Conservation (phyloP, 768 basidiomycete species). For the Mrakia blollopis region DNA sequence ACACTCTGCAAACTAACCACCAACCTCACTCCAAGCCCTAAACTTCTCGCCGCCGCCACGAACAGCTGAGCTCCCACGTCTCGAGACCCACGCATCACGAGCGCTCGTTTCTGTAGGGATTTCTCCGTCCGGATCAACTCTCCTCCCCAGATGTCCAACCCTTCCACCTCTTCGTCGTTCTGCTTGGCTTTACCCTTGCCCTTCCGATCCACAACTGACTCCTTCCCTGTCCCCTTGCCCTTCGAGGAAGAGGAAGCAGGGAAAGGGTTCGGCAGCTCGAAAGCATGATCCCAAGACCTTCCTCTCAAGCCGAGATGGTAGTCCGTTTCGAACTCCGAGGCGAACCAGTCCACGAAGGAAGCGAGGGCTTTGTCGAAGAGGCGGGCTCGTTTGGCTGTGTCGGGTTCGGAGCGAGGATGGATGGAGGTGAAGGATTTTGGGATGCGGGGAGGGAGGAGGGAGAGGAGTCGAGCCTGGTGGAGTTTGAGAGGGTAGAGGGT, state of each 20-base stretch:
- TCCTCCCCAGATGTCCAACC: slow-evolving; percentile 44
- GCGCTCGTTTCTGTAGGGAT: slow-evolving; percentile 87
- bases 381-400: slow-evolving; percentile 71
- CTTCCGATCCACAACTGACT: not conserved
- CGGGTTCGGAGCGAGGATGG: slow-evolving; percentile 73
- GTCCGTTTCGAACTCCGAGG: slow-evolving; percentile 58
- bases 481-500: too few relatives aligned
- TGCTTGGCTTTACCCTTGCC: slow-evolving; percentile 9
- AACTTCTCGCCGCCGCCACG: slow-evolving; percentile 76
- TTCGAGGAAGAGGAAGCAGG: not conserved
- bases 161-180: not conserved
- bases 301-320: slow-evolving; percentile 52
- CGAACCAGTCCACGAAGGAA: slow-evolving; percentile 81
- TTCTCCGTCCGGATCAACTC: slow-evolving; percentile 72
- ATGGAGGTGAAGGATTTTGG: slow-evolving; percentile 78
- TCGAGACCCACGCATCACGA: slow-evolving; percentile 71
- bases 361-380: slow-evolving; percentile 78
- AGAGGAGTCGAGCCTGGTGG: slow-evolving; percentile 84
- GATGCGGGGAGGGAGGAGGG: slow-evolving; percentile 70
- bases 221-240: slow-evolving; percentile 41
- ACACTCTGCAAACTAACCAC: slow-evolving; percentile 87
- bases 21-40: slow-evolving; percentile 79
- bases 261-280: not conserved
- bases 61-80: slow-evolving; percentile 88
- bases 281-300: slow-evolving; percentile 68